Percentiles rank a stretch among this genome's conserved stretches.
phyloP scores from a whole-genome alignment of 495 filamentous ascomycete species.

The Aspergillus sparsus region DNA sequence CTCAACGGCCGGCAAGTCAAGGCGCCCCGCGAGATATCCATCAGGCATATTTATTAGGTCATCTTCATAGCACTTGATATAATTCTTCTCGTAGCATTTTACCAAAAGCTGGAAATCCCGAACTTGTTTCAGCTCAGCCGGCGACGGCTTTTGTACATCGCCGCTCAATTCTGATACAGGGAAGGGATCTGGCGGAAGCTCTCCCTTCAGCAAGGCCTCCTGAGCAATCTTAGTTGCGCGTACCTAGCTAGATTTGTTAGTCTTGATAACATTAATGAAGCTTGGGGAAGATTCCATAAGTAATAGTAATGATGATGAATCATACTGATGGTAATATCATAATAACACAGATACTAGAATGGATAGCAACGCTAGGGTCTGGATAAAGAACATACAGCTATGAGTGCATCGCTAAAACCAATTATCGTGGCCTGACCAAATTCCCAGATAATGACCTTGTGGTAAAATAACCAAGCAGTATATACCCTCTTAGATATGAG shows the following conservation, averaged over 20 bases:
- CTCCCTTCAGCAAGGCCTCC: not conserved
- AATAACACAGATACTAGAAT: not conserved
- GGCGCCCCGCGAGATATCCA: not conserved
- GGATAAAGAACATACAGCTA: conserved; percentile 3
- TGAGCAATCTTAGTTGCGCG: conserved; percentile 13
- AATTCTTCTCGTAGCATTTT: not conserved
- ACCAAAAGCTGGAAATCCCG: not conserved
- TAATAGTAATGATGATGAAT: not conserved
- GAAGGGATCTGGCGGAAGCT: conserved; percentile 15
- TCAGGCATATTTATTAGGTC: not conserved
- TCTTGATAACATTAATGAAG: not conserved
- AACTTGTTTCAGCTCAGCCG: not conserved
- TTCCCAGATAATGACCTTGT: conserved; percentile 8
- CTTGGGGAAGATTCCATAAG: not conserved
- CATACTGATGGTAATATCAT: too few relatives aligned
- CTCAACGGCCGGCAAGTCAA: not conserved
- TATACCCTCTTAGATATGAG: not conserved
- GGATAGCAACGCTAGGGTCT: not conserved
- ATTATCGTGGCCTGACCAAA: conserved; percentile 1
- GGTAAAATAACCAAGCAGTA: not conserved
- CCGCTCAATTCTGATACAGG: not conserved
- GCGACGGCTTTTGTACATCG: not conserved
- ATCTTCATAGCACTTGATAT: not conserved
- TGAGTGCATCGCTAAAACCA: conserved; percentile 10
- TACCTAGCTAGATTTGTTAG: not conserved